phyloP scores from a whole-genome alignment of 2,329 filamentous ascomycete genomes.

The Hymenoscyphus scutula region DNA sequence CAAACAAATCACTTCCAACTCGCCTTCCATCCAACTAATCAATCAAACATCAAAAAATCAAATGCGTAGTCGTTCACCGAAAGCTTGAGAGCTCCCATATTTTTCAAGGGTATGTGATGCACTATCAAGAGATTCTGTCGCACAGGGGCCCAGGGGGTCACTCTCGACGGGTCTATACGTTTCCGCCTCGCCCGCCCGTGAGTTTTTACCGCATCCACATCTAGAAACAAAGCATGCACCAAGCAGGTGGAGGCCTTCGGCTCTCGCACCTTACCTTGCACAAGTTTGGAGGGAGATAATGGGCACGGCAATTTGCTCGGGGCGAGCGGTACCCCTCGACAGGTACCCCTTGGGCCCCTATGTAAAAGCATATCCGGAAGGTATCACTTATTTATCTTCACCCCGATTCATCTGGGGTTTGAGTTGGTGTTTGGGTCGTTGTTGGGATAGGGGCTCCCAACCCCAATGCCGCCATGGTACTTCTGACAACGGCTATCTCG shows the following conservation, averaged over 20 bases:
- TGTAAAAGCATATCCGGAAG: not conserved
- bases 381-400: not conserved
- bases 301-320: not conserved
- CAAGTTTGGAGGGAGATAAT: not conserved
- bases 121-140: constrained; percentile 1
- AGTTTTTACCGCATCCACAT: not conserved
- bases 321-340: not conserved
- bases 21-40: not conserved
- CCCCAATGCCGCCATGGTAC: not conserved
- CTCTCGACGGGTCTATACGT: not conserved
- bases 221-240: not conserved
- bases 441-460: not conserved
- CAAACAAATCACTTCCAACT: not conserved
- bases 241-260: not conserved
- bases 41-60: not conserved
- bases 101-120: not conserved
- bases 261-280: not conserved
- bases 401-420: not conserved
- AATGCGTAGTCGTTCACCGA: not conserved
- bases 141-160: not conserved
- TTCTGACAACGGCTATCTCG: not conserved
- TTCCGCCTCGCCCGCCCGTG: not conserved
- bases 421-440: too few relatives aligned
- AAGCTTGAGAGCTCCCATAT: not conserved
- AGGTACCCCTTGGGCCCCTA: not conserved